phyloP scores from a whole-genome alignment of 305 asterid genomes.

The Vinca major region DNA sequence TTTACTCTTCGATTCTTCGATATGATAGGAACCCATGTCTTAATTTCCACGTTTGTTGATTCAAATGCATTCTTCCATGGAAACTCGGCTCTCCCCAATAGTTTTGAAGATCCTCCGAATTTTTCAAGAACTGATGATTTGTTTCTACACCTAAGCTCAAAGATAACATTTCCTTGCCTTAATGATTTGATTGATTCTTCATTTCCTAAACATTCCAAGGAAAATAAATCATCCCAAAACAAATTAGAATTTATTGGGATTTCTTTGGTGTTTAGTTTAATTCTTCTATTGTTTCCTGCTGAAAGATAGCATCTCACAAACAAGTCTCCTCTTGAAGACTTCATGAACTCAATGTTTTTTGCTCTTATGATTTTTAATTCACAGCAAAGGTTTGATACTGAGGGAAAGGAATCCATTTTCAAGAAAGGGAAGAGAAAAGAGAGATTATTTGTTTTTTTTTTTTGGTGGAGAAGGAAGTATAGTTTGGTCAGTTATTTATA shows the following conservation, averaged over 20 bases:
- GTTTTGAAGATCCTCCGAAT: slow-evolving; percentile 23
- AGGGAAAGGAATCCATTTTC: slow-evolving; percentile 22
- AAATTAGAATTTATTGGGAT: slow-evolving; percentile 39
- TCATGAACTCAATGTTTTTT: slow-evolving; percentile 28
- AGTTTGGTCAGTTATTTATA: slow-evolving; percentile 18
- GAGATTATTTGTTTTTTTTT: not conserved
- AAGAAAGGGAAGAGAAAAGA: slow-evolving; percentile 7
- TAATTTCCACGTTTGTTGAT: slow-evolving; percentile 25
- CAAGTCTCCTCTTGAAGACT: slow-evolving; percentile 18
- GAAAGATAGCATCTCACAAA: slow-evolving; percentile 58
- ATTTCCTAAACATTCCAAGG: slow-evolving; percentile 44
- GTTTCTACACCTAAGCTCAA: slow-evolving; percentile 55
- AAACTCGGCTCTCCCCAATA: slow-evolving; percentile 56
- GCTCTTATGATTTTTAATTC: slow-evolving; percentile 37
- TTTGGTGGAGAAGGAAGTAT: slow-evolving; percentile 11
- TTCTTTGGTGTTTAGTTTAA: slow-evolving; percentile 35
- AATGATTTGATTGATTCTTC: slow-evolving; percentile 29
- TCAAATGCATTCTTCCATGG: slow-evolving; percentile 37
- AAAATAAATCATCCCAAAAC: slow-evolving; percentile 44
- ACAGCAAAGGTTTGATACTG: slow-evolving; percentile 21
- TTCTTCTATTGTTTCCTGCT: slow-evolving; percentile 35
- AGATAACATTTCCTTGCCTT: slow-evolving; percentile 29
- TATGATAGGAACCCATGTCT: slow-evolving; percentile 47
- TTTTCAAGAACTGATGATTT: slow-evolving; percentile 24
- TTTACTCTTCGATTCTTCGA: slow-evolving; percentile 15